Conservation (phyloP, 129 eudicot genomes). For the Daucus carota region DH1_v3.0 NC_030386.2:530001-530500, state of each 20-base stretch:
- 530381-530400: neutral
- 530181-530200: neutral
- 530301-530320: neutral
- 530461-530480: neutral
- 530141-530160: constrained; percentile 26
- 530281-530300: neutral
- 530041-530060: neutral
- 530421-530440: neutral
- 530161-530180: neutral
- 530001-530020: neutral
- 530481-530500: neutral
- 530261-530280: neutral
- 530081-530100: constrained; percentile 86
- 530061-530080: constrained; percentile 75
- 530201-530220: neutral
- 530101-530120: constrained; percentile 93
- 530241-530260: neutral
- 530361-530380: neutral
- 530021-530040: neutral
- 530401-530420: neutral
- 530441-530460: neutral
- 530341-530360: no score
- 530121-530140: constrained; percentile 60
- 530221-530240: neutral
- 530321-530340: neutral